These are phyloP conservation scores for Globisporangium heterothallicum DNA, from an alignment of 352 stramenopile species.

Conservation along the genomic window DNA sequence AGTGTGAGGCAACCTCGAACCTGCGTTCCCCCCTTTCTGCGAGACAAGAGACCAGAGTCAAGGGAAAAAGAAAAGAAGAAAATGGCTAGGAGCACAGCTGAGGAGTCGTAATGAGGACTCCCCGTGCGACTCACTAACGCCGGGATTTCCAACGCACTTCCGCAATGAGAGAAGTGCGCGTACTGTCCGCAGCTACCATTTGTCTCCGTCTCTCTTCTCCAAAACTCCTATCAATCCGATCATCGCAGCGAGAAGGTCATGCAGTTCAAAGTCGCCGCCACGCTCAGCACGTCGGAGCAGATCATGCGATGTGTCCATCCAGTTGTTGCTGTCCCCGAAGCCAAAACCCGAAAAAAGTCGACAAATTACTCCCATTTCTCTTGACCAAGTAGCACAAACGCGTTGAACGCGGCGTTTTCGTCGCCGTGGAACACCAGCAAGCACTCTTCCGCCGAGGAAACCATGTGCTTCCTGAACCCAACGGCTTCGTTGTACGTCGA, in stretches of 20 bases:
- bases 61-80: neutral
- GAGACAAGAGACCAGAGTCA: too few species aligned
- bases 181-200: neutral
- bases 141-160: slow-evolving; percentile 1
- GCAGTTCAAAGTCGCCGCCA: neutral
- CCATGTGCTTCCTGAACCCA: slow-evolving; percentile 26
- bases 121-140: neutral
- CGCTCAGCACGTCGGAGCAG: too few species aligned
- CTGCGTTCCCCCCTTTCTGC: too few species aligned
- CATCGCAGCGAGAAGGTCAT: too few species aligned
- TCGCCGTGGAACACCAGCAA: slow-evolving; percentile 27
- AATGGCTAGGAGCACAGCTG: neutral
- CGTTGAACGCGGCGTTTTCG: slow-evolving; percentile 26
- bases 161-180: neutral
- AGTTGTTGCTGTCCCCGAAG: too few species aligned
- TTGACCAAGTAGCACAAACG: slow-evolving; percentile 21
- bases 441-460: slow-evolving; percentile 25
- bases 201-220: neutral
- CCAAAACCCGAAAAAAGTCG: too few species aligned
- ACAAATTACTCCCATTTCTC: slow-evolving; percentile 14
- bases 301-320: too few species aligned
- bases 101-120: slow-evolving; percentile 2
- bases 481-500: slow-evolving; percentile 15
- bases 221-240: too few species aligned
- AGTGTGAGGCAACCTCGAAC: too few species aligned